Base-by-base conservation (phyloP, 2,329 filamentous ascomycete genomes). In the Curvularia verruculosa region DNA sequence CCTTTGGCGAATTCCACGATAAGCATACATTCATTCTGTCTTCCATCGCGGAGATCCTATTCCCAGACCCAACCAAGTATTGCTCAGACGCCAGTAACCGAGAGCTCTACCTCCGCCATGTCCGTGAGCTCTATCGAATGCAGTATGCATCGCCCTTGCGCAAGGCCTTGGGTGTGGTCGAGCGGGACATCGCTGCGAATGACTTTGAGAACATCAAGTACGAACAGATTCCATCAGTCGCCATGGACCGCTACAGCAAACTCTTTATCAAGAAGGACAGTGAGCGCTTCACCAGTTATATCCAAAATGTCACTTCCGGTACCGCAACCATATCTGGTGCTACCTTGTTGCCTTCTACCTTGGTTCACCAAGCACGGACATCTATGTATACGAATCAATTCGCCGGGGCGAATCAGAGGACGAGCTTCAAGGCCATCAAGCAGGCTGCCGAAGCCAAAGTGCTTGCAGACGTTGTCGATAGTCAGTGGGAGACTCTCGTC, bases 401-500 rank as follows among this genome's bases (percentile, higher is more conserved):
- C 40, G 24, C 5, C 4, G 12, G 1, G 1, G 44, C 13, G 12
- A 26, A 12, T 5, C 46, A 54, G 18, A 45, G 29, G 4, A 15
- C 21, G 4, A 49, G 31, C 26, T 46, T 60, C 21, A 51, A 48
- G 21, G 28, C 26, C 1, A 8, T 60, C 36, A 67, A 64, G 51
- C 47, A 57, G 12, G 44, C 40, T 37, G 55, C 51, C 0, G 36
- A 63, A 52, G 54, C 51, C 3, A 41, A 63, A 10, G 50, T 82
- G 1, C 58, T 75, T 23, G 26, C 49, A 26, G 78, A 80, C 51
- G 76, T 81, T 2, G 34, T 79, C 2, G 76, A 84, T 52, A 79
- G 76, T 0, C 84, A 87, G 65, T 87, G 85, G 85, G 82, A 82
- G 8, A 75, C 81, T 0, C 75, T 87, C 0, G 83, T 87, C n/a